These are phyloP conservation scores for Rhazya stricta DNA, from an alignment of 257 asterid species.

Conservation along the genomic window DNA sequence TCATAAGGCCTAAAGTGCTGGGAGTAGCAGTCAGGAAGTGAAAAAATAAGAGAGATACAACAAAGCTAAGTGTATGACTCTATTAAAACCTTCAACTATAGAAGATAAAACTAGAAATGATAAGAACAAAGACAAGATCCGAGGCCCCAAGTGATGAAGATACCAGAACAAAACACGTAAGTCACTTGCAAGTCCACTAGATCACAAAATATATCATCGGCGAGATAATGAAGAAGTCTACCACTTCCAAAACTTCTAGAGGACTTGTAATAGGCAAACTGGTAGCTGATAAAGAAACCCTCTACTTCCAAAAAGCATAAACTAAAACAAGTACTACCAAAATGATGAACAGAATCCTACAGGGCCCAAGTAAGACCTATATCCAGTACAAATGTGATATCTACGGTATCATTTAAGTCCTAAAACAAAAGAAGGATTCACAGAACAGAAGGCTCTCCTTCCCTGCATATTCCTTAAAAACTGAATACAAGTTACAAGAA, in stretches of 20 bases:
- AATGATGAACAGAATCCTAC: background rate
- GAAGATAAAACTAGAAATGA: too few species aligned
- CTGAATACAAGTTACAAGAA: background rate
- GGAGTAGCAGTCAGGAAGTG: background rate
- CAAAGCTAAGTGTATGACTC: background rate
- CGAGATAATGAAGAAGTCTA: background rate
- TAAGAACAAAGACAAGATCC: background rate
- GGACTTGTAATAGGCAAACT: background rate
- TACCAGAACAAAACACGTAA: background rate
- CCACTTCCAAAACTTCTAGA: background rate
- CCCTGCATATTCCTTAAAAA: background rate
- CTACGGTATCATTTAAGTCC: background rate
- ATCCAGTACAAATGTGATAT: slow-evolving; percentile 14
- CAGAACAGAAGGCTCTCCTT: background rate
- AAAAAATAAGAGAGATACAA: background rate
- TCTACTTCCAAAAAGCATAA: background rate
- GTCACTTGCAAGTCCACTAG: background rate
- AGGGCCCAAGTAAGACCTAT: background rate
- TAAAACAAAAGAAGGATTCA: background rate
- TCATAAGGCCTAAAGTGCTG: background rate
- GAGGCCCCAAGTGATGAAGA: background rate
- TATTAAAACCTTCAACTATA: background rate
- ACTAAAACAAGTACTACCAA: background rate
- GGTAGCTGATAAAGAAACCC: background rate
- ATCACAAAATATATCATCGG: background rate